Conservation (phyloP, 306 rosid species). For the Prunus kanzakura region DNA sequence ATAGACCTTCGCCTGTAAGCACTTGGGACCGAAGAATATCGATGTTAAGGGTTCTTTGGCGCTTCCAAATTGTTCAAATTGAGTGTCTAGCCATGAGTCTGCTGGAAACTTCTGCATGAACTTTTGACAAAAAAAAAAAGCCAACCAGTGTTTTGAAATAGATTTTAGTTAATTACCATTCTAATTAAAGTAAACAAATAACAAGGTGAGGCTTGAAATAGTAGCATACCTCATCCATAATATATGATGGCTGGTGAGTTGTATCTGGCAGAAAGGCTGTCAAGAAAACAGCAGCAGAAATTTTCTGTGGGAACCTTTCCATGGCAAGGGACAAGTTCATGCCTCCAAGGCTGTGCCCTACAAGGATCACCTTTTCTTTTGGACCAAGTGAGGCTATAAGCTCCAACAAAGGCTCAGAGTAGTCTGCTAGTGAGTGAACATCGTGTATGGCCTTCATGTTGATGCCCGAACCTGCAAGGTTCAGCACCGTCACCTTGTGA, state of each 20-base stretch:
- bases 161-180: not conserved
- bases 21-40: constrained; percentile 37
- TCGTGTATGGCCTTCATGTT: too few relatives aligned
- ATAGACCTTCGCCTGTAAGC: constrained; percentile 30
- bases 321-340: too few relatives aligned
- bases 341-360: too few relatives aligned
- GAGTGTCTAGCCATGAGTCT: constrained; percentile 37
- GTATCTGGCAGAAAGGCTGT: not conserved
- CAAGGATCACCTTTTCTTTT: too few relatives aligned
- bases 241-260: constrained; percentile 44
- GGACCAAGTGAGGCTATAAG: too few relatives aligned
- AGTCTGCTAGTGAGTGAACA: too few relatives aligned
- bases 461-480: too few relatives aligned
- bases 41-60: constrained; percentile 21
- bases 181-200: not conserved
- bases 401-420: too few relatives aligned
- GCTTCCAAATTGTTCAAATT: constrained; percentile 28
- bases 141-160: not conserved
- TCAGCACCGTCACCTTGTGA: too few relatives aligned
- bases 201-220: not conserved
- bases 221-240: constrained; percentile 44
- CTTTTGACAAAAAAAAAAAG: constrained; percentile 18
- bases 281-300: too few relatives aligned
- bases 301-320: too few relatives aligned
- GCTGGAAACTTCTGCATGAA: constrained; percentile 4